Base-by-base conservation (phyloP, 1,139 yeast species). In the Suhomyces taliae region DNA sequence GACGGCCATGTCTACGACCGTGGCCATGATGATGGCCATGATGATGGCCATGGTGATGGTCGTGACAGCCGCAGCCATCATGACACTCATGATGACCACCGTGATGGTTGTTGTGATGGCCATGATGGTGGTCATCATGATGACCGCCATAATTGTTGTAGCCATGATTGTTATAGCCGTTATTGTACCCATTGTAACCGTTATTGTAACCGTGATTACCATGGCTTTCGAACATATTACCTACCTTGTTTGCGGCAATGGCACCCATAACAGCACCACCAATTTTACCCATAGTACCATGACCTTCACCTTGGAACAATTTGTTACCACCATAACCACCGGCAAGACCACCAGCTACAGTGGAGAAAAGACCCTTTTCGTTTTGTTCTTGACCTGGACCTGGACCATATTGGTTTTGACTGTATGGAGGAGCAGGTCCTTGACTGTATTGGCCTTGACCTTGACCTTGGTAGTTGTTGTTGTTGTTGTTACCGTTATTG, bases 311-410 rank as follows among this genome's bases (percentile, higher is more conserved):
- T 37, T 48, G 45, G 40, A 50, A 53, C 36, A 42, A 36, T 33
- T 50, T 51, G 27, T 45, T 40, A 10, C 57, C 56, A 54, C 79
- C 79, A 53, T 64, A 71, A 19, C 80, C 83, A 59, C 86, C 86
- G 41, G 81, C 82, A 42, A 78, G 77, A 52, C 83, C 86, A 53
- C 87, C 87, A 15, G 75, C 74, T 29, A 81, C 61, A 19, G 82
- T 72, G 39, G 83, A 69, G 34, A 81, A 56, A 40, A 82, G 57
- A 24, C 87, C 87, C 65, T 85, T 77, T 27, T 41, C 44, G 24
- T 19, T 19, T 14, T 45, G 39, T 31, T 39, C 24, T 24, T 45
- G 50, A 11, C 24, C 24, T 19, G 24, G 24, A 19, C 24, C 24
- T 4, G 24, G 15, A 14, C 15, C 15, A 29, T 35, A 36, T 27